These are phyloP conservation scores for Pestalotiopsis sp. DNA, from an alignment of 2,329 filamentous ascomycete genomes.

Conservation along the genomic window DNA sequence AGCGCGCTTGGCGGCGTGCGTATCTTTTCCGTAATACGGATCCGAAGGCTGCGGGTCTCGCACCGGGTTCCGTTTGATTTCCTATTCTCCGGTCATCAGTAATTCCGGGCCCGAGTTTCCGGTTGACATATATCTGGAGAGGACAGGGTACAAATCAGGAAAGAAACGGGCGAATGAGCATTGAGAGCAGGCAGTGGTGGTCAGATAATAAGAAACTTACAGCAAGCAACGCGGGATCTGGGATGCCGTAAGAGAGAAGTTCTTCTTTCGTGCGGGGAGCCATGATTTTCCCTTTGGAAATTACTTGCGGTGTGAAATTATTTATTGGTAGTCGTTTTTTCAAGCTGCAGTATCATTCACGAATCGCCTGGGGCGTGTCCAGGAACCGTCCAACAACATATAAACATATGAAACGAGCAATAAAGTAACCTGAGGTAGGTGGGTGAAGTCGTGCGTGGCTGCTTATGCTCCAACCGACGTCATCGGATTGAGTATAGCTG, in stretches of 20 bases:
- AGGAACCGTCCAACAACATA: too few relatives aligned
- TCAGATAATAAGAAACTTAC: slow-evolving; percentile 16
- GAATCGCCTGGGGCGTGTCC: too few relatives aligned
- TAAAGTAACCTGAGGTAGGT: neutral
- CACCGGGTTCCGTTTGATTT: slow-evolving; percentile 20
- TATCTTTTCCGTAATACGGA: slow-evolving; percentile 24
- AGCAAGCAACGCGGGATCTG: slow-evolving; percentile 23
- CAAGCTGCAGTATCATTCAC: neutral
- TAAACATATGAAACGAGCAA: neutral
- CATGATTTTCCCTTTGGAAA: slow-evolving; percentile 15
- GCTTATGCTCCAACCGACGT: neutral
- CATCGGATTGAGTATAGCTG: neutral
- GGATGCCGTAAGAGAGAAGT: slow-evolving; percentile 22
- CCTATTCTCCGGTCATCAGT: slow-evolving; percentile 14
- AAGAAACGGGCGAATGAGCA: neutral
- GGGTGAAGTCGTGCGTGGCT: neutral
- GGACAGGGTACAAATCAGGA: neutral
- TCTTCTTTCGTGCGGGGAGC: slow-evolving; percentile 23
- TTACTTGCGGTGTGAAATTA: neutral
- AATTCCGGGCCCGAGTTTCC: neutral
- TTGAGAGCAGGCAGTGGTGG: neutral
- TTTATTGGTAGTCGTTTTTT: neutral
- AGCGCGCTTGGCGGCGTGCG: slow-evolving; percentile 20
- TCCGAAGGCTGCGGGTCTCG: slow-evolving; percentile 24
- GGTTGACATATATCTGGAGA: neutral